phyloP scores from a whole-genome alignment of 1,284 basidiomycete genomes.

The Cutaneotrichosporon sp. region DNA sequence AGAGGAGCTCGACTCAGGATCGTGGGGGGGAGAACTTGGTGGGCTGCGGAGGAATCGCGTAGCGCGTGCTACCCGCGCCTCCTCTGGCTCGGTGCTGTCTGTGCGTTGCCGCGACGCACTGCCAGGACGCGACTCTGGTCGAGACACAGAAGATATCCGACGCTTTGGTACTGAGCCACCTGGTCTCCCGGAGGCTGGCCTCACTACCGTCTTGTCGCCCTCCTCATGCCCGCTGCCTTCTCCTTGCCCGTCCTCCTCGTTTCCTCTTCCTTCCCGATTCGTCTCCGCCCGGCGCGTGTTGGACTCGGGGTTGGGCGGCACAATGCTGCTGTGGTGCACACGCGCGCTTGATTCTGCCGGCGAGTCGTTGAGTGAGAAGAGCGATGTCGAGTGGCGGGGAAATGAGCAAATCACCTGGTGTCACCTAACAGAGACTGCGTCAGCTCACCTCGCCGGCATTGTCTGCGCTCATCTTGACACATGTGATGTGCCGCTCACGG shows the following conservation, averaged over 20 bases:
- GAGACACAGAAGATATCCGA: slow-evolving; percentile 13
- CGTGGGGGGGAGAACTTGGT: slow-evolving; percentile 2
- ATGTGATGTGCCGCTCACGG: slow-evolving; percentile 67
- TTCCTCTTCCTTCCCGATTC: background rate
- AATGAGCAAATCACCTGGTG: slow-evolving; percentile 59
- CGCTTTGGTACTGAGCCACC: slow-evolving; percentile 11
- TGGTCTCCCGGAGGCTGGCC: background rate
- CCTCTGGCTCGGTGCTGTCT: background rate
- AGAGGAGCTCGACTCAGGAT: background rate
- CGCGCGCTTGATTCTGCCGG: slow-evolving; percentile 30
- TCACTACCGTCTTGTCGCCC: background rate
- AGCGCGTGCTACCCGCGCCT: background rate
- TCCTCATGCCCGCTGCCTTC: background rate
- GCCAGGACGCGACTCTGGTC: background rate
- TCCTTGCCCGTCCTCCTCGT: background rate
- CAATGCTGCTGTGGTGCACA: slow-evolving; percentile 6
- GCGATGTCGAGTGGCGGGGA: slow-evolving; percentile 71
- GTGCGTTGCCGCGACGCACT: slow-evolving; percentile 2
- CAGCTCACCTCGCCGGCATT: slow-evolving; percentile 75
- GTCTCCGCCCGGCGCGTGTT: background rate
- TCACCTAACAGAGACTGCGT: slow-evolving; percentile 27
- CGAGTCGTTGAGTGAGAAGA: slow-evolving; percentile 76
- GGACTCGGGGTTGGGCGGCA: slow-evolving; percentile 14
- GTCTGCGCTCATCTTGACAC: slow-evolving; percentile 68
- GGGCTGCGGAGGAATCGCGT: slow-evolving; percentile 14